Percentiles rank a stretch among this genome's conserved stretches.
Conservation (phyloP, 805 yeast genomes). For the Isabelozyma heimii region DNA sequence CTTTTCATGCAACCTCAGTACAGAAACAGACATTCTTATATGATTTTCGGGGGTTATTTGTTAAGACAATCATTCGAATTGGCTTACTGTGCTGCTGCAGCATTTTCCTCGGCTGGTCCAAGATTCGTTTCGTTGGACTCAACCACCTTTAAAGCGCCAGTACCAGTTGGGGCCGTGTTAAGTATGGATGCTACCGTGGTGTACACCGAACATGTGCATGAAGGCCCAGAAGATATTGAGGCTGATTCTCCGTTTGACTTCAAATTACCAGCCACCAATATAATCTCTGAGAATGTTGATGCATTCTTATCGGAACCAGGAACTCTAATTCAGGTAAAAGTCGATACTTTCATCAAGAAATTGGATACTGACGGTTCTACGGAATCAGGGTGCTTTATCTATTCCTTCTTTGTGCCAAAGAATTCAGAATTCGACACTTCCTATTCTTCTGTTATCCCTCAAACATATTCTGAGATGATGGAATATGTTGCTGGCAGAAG, state of each 20-base stretch:
- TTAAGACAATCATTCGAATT: slow-evolving; percentile 90
- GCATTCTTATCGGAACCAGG: slow-evolving; percentile 76
- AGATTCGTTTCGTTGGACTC: slow-evolving; percentile 87
- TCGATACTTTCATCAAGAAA: slow-evolving; percentile 73
- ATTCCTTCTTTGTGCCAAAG: slow-evolving; percentile 81
- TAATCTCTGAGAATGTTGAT: slow-evolving; percentile 45
- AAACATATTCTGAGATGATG: slow-evolving; percentile 90
- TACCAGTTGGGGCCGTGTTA: slow-evolving; percentile 90
- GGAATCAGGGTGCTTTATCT: slow-evolving; percentile 84
- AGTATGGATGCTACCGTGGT: slow-evolving; percentile 80
- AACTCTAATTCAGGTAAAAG: slow-evolving; percentile 85
- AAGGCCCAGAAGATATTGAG: slow-evolving; percentile 16
- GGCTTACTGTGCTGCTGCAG: slow-evolving; percentile 90
- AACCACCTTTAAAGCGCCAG: slow-evolving; percentile 90
- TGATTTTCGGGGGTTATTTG: slow-evolving; percentile 94
- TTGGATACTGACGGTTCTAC: slow-evolving; percentile 59
- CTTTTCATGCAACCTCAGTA: slow-evolving; percentile 95
- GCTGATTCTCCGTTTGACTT: slow-evolving; percentile 45
- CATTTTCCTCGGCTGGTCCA: slow-evolving; percentile 81
- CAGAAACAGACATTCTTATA: slow-evolving; percentile 89
- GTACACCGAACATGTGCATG: slow-evolving; percentile 78
- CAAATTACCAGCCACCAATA: slow-evolving; percentile 58
- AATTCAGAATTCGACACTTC: slow-evolving; percentile 50
- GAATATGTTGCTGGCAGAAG: slow-evolving; percentile 87
- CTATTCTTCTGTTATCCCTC: slow-evolving; percentile 78